Base-by-base conservation (phyloP, 495 filamentous ascomycete species). In the Aspergillus ellipticus region DNA sequence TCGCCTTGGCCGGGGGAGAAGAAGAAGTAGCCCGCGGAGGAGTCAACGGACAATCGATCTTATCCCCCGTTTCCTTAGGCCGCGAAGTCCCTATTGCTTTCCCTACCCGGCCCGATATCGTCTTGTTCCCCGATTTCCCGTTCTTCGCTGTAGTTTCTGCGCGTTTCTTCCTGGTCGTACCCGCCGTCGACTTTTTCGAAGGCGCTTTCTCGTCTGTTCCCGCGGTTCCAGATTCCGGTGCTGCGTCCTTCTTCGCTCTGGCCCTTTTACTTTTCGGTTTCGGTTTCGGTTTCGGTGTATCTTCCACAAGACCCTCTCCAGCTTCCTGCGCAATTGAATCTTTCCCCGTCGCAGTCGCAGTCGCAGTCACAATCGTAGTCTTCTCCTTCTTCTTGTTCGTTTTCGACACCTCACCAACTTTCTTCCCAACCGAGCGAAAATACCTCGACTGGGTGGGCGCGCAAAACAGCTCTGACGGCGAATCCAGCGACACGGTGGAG, bases 381-480 rank as follows among this genome's bases (percentile, higher is more conserved):
- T 19, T 54, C 49, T 35, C 55, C 45, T 60, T 50, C 49, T 19
- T 54, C 49, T 35, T 53, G 39, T 60, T 50, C 41, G 47, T 51
- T 15, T 51, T 35, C 13, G 56, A 26, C 15, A 3, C 24, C 8
- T 10, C 13, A 6, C 21, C 26, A 4, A 13, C 24, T 11, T 22
- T 22, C 20, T 47, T 47, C 19, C 21, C 48, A 39, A 49, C 13
- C 7, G 37, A 37, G 17, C 52, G 33, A 49, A 76, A 74, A 47
- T 62, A 72, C 49, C 59, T 65, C 17, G 70, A 74, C 33, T 56
- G 66, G 47, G 62, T 57, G 2, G 56, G 56, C n/a, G 57, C 42
- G 51, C 57, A 54, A 42, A 73, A 65, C 7, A 74, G 45, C 37
- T 70, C 57, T 3, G 79, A 72, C 6, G 70, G 68, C 19, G 75